Conservation (phyloP, 2,329 filamentous ascomycete genomes). For the Colletotrichum liriopes region DNA sequence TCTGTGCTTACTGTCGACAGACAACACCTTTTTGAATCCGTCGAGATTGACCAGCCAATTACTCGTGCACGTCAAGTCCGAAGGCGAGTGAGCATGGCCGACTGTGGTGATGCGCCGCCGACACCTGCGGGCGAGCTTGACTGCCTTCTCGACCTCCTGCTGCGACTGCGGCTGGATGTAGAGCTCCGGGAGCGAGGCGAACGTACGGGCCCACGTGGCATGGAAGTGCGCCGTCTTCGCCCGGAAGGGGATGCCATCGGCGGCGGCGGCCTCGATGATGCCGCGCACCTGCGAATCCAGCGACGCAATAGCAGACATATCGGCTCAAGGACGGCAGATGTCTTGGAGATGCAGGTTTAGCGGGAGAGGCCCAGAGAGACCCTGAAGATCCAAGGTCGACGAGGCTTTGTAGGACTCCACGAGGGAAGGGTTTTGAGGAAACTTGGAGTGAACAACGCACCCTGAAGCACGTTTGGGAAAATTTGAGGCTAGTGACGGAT, state of each 20-base stretch:
- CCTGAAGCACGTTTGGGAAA: constrained; percentile 12
- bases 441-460: constrained; percentile 1
- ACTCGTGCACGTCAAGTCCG: constrained; percentile 91
- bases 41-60: constrained; percentile 97
- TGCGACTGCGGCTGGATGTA: constrained; percentile 89
- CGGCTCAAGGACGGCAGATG: neutral
- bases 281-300: constrained; percentile 56
- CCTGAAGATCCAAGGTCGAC: constrained; percentile 1
- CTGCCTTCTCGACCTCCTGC: constrained; percentile 87
- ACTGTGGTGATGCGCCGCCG: constrained; percentile 87
- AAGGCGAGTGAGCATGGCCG: constrained; percentile 93
- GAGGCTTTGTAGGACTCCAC: constrained; percentile 17
- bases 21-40: constrained; percentile 80
- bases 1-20: constrained; percentile 67
- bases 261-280: constrained; percentile 51
- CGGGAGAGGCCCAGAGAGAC: neutral
- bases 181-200: constrained; percentile 89
- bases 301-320: constrained; percentile 35
- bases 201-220: constrained; percentile 95
- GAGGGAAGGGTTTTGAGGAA: neutral
- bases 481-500: constrained; percentile 33
- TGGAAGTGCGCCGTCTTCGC: constrained; percentile 81
- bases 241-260: constrained; percentile 78
- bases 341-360: neutral
- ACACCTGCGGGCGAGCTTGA: constrained; percentile 85